Conservation (phyloP, 2,329 filamentous ascomycete species). For the Pseudodiploospora longispora region DNA sequence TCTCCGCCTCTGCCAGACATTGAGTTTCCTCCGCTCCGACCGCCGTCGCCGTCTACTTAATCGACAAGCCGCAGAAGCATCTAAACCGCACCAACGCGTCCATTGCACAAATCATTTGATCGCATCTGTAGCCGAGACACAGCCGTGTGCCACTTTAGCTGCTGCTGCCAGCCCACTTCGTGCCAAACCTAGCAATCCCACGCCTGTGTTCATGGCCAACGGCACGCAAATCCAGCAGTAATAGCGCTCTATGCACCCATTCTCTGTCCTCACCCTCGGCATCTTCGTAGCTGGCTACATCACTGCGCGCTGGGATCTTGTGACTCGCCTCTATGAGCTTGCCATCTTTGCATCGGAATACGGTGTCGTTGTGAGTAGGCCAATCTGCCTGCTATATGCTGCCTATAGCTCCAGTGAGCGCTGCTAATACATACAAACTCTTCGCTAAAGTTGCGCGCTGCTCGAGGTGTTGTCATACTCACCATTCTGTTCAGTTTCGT, state of each 20-base stretch:
- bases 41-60: too few relatives aligned
- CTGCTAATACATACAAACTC: neutral
- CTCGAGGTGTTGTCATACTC: constrained; percentile 76
- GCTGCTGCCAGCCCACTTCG: constrained; percentile 1
- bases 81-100: neutral
- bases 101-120: neutral
- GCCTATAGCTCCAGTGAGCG: neutral
- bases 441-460: constrained; percentile 60
- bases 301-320: constrained; percentile 97
- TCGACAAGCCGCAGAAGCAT: neutral
- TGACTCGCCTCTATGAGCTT: constrained; percentile 93
- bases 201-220: constrained; percentile 7
- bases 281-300: constrained; percentile 99
- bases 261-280: constrained; percentile 88
- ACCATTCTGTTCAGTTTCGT: constrained; percentile 79
- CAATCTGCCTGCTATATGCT: neutral
- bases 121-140: neutral
- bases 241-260: constrained; percentile 81
- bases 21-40: neutral
- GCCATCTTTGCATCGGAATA: constrained; percentile 97
- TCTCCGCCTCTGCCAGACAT: neutral
- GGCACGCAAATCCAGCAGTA: constrained; percentile 36
- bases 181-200: neutral
- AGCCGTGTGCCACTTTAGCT: constrained; percentile 1
- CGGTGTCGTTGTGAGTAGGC: constrained; percentile 75